Conservation (phyloP, 768 basidiomycete species). For the Auricularia auricula-judae region DNA sequence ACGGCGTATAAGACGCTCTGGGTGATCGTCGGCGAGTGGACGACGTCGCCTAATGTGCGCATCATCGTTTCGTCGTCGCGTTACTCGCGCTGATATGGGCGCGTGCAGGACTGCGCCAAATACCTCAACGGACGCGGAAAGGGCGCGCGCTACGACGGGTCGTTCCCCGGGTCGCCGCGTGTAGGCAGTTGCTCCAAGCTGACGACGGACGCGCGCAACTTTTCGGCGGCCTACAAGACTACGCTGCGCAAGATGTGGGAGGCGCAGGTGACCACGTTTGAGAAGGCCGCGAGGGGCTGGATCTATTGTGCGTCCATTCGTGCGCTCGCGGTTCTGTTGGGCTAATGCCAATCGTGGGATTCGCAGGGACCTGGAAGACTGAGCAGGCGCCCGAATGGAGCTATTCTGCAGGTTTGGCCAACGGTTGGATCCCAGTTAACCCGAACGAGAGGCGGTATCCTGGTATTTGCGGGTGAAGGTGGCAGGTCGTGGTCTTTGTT, state of each 20-base stretch:
- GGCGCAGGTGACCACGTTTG: slow-evolving; percentile 23
- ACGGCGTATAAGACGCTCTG: slow-evolving; percentile 14
- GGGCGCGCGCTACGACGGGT: slow-evolving; percentile 22
- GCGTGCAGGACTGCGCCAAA: slow-evolving; percentile 18
- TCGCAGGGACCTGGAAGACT: slow-evolving; percentile 59
- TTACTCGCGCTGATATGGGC: no score
- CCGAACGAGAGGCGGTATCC: slow-evolving; percentile 45
- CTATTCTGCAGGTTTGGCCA: slow-evolving; percentile 66
- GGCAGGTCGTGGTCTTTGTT: neutral
- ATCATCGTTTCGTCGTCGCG: slow-evolving; percentile 7
- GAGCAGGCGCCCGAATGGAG: slow-evolving; percentile 80
- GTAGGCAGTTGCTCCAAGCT: slow-evolving; percentile 19
- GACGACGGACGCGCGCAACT: slow-evolving; percentile 17
- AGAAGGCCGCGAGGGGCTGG: slow-evolving; percentile 16
- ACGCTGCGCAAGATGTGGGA: slow-evolving; percentile 21
- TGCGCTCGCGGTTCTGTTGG: no score
- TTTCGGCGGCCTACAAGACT: slow-evolving; percentile 19
- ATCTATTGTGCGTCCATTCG: slow-evolving; percentile 7
- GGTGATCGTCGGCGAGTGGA: slow-evolving; percentile 55
- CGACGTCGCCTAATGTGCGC: slow-evolving; percentile 66
- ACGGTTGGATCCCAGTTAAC: slow-evolving; percentile 75
- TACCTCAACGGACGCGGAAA: slow-evolving; percentile 25
- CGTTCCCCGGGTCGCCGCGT: slow-evolving; percentile 14
- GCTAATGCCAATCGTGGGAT: neutral
- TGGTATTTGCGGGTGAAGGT: slow-evolving; percentile 36